Conservation (phyloP, 441 rosid genomes). For the Corymbia calophylla region DNA sequence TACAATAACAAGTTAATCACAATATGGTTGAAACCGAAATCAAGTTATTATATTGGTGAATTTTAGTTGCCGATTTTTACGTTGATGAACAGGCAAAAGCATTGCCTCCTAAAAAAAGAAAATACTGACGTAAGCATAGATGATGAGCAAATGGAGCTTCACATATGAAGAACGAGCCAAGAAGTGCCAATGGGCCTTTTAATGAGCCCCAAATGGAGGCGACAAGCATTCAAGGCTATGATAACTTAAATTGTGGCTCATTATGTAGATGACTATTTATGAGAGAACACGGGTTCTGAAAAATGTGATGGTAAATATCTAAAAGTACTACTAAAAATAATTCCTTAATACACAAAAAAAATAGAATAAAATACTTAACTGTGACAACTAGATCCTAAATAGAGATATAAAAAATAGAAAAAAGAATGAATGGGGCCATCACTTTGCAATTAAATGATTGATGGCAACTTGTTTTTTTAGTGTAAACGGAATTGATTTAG, state of each 20-base stretch:
- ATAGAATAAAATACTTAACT: background rate
- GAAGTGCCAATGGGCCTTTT: background rate
- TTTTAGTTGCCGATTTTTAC: background rate
- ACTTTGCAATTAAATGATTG: background rate
- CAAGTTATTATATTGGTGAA: background rate
- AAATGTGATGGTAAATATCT: background rate
- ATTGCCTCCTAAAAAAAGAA: background rate
- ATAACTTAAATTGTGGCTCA: background rate
- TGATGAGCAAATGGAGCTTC: background rate
- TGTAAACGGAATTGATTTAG: background rate
- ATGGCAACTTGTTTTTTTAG: background rate
- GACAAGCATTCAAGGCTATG: background rate
- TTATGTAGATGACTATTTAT: background rate
- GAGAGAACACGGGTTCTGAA: background rate
- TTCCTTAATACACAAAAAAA: background rate
- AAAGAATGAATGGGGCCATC: background rate
- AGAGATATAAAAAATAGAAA: too few relatives aligned
- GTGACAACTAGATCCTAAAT: background rate
- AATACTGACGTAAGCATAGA: background rate
- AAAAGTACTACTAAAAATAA: background rate
- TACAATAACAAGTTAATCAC: background rate
- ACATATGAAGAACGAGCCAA: background rate
- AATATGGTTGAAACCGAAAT: background rate
- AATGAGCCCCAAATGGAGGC: background rate
- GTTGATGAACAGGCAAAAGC: background rate